These are phyloP conservation scores for Trametes pubescens DNA, from an alignment of 1,284 basidiomycete species.

Conservation along the genomic window DNA sequence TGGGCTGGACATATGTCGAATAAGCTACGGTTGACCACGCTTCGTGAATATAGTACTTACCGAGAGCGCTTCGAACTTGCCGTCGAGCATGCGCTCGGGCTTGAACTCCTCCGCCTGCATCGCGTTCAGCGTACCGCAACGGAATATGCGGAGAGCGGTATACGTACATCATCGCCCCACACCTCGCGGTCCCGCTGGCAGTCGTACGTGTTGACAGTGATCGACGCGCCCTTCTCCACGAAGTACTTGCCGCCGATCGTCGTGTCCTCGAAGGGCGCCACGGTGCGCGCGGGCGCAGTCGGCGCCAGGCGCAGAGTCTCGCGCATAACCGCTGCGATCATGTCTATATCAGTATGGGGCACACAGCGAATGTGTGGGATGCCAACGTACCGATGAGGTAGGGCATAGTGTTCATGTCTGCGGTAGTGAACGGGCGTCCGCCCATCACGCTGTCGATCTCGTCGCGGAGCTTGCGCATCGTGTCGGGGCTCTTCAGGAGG, in stretches of 20 bases:
- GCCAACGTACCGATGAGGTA: constrained; percentile 48
- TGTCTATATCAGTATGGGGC: background rate
- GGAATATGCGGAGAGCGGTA: background rate
- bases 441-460: constrained; percentile 54
- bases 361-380: background rate
- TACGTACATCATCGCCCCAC: constrained; percentile 58
- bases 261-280: constrained; percentile 46
- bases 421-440: constrained; percentile 44
- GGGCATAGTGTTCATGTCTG: constrained; percentile 51
- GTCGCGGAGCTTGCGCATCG: constrained; percentile 50
- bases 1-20: constrained; percentile 33
- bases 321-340: constrained; percentile 48
- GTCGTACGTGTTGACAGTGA: constrained; percentile 44
- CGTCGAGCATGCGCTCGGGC: constrained; percentile 57
- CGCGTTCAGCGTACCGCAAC: too few species aligned
- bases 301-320: constrained; percentile 54
- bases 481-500: constrained; percentile 51
- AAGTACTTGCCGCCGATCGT: constrained; percentile 49
- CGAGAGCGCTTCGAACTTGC: constrained; percentile 51
- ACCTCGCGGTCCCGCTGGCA: constrained; percentile 52
- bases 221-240: constrained; percentile 43
- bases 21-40: background rate
- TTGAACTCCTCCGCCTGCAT: constrained; percentile 46
- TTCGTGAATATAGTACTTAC: constrained; percentile 32
- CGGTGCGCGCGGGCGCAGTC: constrained; percentile 47